Evolutionary conservation across 2,329 filamentous ascomycete genomes (phyloP), one percentile per base, ranked within the genome.

Genomic region (Elsinoe arachidis): DNA sequence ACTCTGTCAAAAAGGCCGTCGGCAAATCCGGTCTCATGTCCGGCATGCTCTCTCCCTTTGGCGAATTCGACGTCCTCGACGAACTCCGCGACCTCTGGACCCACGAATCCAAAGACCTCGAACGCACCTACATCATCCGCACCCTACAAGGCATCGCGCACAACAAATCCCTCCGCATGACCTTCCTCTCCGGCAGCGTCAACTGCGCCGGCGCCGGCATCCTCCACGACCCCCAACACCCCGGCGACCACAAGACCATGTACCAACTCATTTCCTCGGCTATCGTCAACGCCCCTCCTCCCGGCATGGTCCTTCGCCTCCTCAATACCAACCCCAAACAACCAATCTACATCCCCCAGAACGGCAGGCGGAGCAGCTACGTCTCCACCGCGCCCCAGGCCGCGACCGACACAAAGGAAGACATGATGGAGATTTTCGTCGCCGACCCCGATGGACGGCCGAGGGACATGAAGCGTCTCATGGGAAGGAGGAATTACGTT

Each of bases 371-470:
- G 62, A 80, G 77, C 59, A 79, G 80, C 1, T 84, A 90, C 58
- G 59, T 64, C 43, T 57, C 56, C 21, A 47, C 44, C n/a, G 33
- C 38, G 26, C 58, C 57, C 9, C 43, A 35, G 14, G n/a, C 37
- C 10, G 9, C 35, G 15, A 86, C 85, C 1, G 93, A 99, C 70
- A 99, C 93, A 47, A 97, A 99, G 73, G 93, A 99, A 72, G 93
- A 99, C 73, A 99, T 99, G 93, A 95, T 99, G 88, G 93, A 99
- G 76, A 95, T 99, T 63, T 99, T 99, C 80, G 90, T 93, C 66
- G 88, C 86, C 6, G 93, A 99, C 65, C 90, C 93, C 14, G 89
- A 86, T 56, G 92, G 93, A n/a, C 78, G 83, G 35, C 78, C 84
- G 0, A 80, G 91, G 47, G 92, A 96, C 71, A 91, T 91, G 75